Percentiles rank a stretch among this genome's conserved stretches.
These are phyloP conservation scores for Russula virescens DNA, from an alignment of 768 basidiomycete genomes.

Conservation along the genomic window DNA sequence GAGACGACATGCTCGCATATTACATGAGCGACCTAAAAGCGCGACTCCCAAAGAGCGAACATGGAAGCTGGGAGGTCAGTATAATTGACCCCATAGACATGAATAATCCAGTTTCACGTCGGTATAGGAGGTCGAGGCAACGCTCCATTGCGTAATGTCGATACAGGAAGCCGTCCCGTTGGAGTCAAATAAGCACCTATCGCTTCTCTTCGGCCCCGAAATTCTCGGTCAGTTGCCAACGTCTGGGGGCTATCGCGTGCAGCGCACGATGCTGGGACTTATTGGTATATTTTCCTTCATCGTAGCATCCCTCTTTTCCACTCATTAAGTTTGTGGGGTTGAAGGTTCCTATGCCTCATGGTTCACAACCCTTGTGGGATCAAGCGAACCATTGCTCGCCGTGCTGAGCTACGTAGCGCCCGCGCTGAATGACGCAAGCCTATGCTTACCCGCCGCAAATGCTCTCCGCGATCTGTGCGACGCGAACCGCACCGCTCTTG, in stretches of 20 bases:
- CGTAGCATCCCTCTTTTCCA: not conserved
- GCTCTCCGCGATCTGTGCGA: constrained; percentile 85
- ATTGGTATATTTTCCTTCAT: constrained; percentile 48
- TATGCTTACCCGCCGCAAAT: constrained; percentile 70
- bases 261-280: constrained; percentile 67
- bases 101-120: not conserved
- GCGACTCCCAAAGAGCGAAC: constrained; percentile 42
- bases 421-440: constrained; percentile 57
- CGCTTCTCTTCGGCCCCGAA: constrained; percentile 63
- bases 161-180: constrained; percentile 81
- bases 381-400: constrained; percentile 47
- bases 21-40: constrained; percentile 58
- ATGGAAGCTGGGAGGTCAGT: constrained; percentile 69
- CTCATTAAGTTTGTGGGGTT: not conserved
- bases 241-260: constrained; percentile 55
- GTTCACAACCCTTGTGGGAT: constrained; percentile 53
- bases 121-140: constrained; percentile 75
- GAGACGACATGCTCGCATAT: constrained; percentile 74
- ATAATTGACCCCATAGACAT: not conserved
- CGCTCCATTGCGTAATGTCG: constrained; percentile 78
- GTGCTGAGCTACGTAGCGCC: constrained; percentile 65
- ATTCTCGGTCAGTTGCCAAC: constrained; percentile 66
- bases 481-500: constrained; percentile 77
- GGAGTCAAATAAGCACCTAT: constrained; percentile 48
- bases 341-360: constrained; percentile 72